Conservation (phyloP, 2,329 filamentous ascomycete genomes). For the Lecanicillium sp. region DNA sequence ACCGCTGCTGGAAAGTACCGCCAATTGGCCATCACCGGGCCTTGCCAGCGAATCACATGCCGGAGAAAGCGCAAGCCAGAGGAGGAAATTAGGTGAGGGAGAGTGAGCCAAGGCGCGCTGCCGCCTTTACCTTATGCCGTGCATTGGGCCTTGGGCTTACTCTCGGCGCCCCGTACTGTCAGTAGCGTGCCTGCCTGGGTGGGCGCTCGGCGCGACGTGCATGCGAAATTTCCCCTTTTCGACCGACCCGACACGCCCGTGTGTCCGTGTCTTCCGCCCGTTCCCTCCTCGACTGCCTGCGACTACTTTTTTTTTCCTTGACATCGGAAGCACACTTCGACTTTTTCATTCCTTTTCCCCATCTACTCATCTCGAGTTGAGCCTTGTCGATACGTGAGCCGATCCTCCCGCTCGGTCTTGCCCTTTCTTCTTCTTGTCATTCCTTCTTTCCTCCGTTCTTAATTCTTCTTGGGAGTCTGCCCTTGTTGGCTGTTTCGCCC, state of each 20-base stretch:
- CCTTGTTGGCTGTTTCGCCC: background rate
- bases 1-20: background rate
- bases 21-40: conserved; percentile 14
- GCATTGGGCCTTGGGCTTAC: no score
- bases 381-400: no score
- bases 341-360: conserved; percentile 21
- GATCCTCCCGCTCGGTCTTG: conserved; percentile 7
- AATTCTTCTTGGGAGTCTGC: no score
- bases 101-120: background rate
- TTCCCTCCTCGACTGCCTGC: conserved; percentile 5
- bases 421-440: conserved; percentile 23
- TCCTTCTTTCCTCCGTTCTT: conserved; percentile 18
- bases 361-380: conserved; percentile 15
- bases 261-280: conserved; percentile 13
- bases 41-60: conserved; percentile 24
- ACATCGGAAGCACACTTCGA: conserved; percentile 6
- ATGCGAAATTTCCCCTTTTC: conserved; percentile 31
- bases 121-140: background rate
- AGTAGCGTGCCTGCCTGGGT: no score
- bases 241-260: conserved; percentile 8
- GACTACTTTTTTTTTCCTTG: conserved; percentile 5
- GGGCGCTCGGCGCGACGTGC: conserved; percentile 8
- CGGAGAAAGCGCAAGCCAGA: background rate
- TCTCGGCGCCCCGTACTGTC: no score
- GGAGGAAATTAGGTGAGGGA: no score